Evolutionary conservation across 495 filamentous ascomycete genomes (phyloP).

Genomic region (Penicillium parvum): DNA sequence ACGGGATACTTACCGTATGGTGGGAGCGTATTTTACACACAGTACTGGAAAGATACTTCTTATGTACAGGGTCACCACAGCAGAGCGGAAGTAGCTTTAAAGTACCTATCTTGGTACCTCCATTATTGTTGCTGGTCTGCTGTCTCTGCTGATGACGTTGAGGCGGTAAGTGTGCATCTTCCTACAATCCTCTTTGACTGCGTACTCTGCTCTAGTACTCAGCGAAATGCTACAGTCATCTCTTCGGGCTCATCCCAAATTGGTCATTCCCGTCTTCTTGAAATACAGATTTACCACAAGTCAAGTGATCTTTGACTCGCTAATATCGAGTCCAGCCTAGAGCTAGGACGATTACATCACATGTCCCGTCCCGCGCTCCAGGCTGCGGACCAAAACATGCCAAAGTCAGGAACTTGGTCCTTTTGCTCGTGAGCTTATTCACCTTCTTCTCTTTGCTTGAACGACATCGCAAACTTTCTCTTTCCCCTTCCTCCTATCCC

Average conservation of each 20-base stretch:
- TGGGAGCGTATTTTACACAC: conserved; percentile 1
- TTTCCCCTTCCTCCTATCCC: too few species aligned
- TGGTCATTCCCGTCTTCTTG: too few species aligned
- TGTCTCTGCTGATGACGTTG: too few species aligned
- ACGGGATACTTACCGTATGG: not conserved
- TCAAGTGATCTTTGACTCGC: not conserved
- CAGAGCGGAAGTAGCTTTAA: too few species aligned
- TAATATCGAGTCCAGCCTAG: not conserved
- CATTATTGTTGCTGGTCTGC: too few species aligned
- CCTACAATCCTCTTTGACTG: too few species aligned
- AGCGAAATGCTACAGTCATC: not conserved
- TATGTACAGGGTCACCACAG: too few species aligned
- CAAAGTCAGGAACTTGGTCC: conserved; percentile 1
- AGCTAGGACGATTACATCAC: conserved; percentile 1
- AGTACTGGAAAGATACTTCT: not conserved
- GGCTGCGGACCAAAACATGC: too few species aligned
- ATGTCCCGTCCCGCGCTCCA: not conserved
- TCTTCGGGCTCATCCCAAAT: not conserved
- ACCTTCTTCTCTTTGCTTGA: not conserved
- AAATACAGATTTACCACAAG: too few species aligned
- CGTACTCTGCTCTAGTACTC: too few species aligned
- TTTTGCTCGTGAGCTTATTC: not conserved
- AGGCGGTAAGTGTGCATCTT: too few species aligned
- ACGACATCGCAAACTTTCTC: not conserved
- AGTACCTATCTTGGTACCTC: too few species aligned